phyloP scores from a whole-genome alignment of 2,329 filamentous ascomycete species.

The Hymenoscyphus repandus region DNA sequence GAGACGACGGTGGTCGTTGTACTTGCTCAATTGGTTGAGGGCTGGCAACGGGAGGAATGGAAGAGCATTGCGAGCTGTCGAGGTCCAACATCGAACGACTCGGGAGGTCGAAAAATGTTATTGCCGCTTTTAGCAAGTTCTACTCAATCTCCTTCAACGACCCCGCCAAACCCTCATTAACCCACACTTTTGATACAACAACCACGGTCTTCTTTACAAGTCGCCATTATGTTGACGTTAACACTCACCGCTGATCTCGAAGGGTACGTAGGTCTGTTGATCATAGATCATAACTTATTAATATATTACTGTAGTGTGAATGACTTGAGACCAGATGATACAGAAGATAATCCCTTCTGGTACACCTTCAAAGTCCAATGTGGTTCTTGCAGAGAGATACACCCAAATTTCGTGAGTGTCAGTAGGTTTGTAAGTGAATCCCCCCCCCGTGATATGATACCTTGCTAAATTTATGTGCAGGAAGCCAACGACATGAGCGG shows the following conservation, averaged over 20 bases:
- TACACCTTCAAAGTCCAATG: constrained; percentile 98
- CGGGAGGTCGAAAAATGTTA: neutral
- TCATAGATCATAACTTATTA: neutral
- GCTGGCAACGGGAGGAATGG: neutral
- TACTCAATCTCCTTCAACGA: neutral
- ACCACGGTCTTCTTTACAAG: neutral
- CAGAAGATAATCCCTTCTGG: constrained; percentile 77
- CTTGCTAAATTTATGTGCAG: constrained; percentile 39
- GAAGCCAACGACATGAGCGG: constrained; percentile 88
- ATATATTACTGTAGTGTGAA: constrained; percentile 61
- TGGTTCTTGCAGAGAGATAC: constrained; percentile 90
- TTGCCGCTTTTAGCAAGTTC: constrained; percentile 7
- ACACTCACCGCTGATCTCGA: constrained; percentile 62
- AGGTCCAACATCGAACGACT: neutral
- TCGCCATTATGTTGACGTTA: constrained; percentile 53
- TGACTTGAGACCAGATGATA: constrained; percentile 80
- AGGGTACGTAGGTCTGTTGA: constrained; percentile 46
- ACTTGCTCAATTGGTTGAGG: neutral
- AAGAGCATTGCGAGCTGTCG: neutral
- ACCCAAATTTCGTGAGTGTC: constrained; percentile 80
- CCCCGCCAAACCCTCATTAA: neutral
- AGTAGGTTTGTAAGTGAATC: constrained; percentile 67
- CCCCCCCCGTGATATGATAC: neutral
- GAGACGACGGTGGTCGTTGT: constrained; percentile 1
- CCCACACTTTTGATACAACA: neutral